Base-by-base conservation (phyloP, 768 basidiomycete genomes). In the Suillus americanus region DNA sequence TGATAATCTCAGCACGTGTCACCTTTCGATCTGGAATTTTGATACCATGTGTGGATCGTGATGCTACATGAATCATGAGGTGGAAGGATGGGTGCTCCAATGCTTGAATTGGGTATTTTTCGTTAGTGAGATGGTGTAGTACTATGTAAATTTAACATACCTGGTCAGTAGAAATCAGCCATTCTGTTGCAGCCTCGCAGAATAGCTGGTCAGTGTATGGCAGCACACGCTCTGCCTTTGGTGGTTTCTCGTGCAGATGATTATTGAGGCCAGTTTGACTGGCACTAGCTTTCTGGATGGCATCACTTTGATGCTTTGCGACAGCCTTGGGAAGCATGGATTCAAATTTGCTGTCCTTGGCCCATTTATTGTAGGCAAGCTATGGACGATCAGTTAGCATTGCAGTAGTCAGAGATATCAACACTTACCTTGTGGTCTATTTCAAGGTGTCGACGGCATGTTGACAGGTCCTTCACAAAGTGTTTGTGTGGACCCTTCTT, bases 151-250 rank as follows among this genome's bases (percentile, higher is more conserved):
- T 59, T 37, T 23, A 41, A 33, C 37, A 41, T 53, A 78, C 79
- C 69, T 79, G 77, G 68, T 79, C 71, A 10, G 77, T 79, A 10
- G 71, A n/a, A 69, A 79, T 68, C 4, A 79, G 65, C 79, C 78
- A 79, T 54, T 79, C 63, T 55, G 75, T 71, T 3, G 73, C 73
- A 0, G 74, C 74, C 13, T 71, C 63, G 9, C 62, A 53, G 50
- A 78, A 76, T 4, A 67, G 12, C 6, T 57, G 40, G 61, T 75
- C 67, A 3, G 70, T 62, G 62, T 77, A 77, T 7, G 55, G 54
- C 13, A 68, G 51, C 9, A 67, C 65, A 20, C 56, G 37, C 30
- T 72, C 64, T 6, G 23, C 59, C 35, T 55, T 67, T 33, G 60
- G 59, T 35, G 33, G 25, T 38, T 7, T 1, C 33, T 51, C 28